Base-by-base conservation (phyloP, 345 rosid species). In the Eucalyptus globulus region DNA sequence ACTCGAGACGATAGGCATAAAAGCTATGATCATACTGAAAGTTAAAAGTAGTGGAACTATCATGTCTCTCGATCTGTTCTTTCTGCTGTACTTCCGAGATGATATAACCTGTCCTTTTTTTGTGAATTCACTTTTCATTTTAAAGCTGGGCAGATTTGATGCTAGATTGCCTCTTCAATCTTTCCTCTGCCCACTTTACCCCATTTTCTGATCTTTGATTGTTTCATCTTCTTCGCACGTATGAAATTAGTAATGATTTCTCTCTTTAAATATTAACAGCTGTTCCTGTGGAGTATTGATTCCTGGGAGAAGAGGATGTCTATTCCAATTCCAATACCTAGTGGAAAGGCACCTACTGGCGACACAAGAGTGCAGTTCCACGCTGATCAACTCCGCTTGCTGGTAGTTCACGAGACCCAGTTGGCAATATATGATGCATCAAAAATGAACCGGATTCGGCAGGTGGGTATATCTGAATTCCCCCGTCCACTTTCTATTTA, bases 251-350 rank as follows among this genome's bases (percentile, higher is more conserved):
- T 17, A 72, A 3, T 87, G 44, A 60, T 31, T 87, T 62, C 12
- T 87, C 67, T 62, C 54, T 54, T 49, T 86, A 86, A 34, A 86
- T 29, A 54, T 53, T 9, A 56, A 45, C 93, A 97, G 99, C 92
- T 97, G 60, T 95, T 93, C 88, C 92, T 95, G 51, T 97, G 98
- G 99, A 96, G 95, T 93, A 94, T 96, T 89, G 98, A 96, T 88
- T 90, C 98, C 80, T 97, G 99, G 99, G 99, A 97, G 94, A 96
- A 94, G 91, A 94, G 94, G 91, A 96, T 95, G 92, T 93, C 95
- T 9, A 87, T 94, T 67, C 8, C 92, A 11, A 93, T 97, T 44
- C 98, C 93, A 90, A 91, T 93, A 89, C 97, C 98, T 76, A 88
- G 93, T 69, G 98, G 98, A 88, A 95, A 96, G 93, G 88, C 92